Percentiles rank a stretch among this genome's conserved stretches.
Evolutionary conservation across 2,329 filamentous ascomycete species (phyloP).

Genomic region (Dothideomycetes sp.): DNA sequence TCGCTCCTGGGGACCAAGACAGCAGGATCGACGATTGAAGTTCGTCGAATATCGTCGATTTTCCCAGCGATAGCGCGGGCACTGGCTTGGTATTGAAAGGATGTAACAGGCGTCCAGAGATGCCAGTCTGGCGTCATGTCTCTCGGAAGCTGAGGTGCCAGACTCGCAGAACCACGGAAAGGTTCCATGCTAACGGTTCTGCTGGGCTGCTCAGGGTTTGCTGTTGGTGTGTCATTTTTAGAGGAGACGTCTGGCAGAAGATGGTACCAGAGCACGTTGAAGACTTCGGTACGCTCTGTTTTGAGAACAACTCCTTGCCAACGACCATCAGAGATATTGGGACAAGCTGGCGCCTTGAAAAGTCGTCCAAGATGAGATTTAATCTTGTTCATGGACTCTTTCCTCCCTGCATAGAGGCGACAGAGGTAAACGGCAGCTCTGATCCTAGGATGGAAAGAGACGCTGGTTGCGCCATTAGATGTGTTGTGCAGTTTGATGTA

Average conservation of each 20-base stretch:
- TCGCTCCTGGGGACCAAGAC: neutral
- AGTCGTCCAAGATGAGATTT: too few relatives aligned
- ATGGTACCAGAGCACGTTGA: neutral
- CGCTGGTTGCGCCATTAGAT: constrained; percentile 4
- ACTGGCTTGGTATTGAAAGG: neutral
- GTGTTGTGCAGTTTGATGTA: constrained; percentile 1
- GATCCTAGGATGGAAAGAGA: neutral
- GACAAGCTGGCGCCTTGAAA: neutral
- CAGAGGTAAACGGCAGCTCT: constrained; percentile 1
- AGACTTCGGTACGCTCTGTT: neutral
- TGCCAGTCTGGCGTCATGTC: neutral
- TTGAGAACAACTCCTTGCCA: neutral
- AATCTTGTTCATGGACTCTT: neutral
- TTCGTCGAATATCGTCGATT: too few relatives aligned
- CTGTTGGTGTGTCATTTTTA: neutral
- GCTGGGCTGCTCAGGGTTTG: neutral
- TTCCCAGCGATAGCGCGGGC: constrained; percentile 2
- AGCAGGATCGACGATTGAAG: neutral
- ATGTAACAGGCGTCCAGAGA: constrained; percentile 2
- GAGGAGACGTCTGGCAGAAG: neutral
- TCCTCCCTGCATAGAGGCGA: neutral
- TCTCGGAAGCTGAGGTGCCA: neutral
- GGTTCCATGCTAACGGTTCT: neutral
- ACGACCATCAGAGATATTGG: neutral
- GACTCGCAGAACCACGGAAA: constrained; percentile 1